phyloP scores from a whole-genome alignment of 768 basidiomycete genomes.

The Mycena vitilis region DNA sequence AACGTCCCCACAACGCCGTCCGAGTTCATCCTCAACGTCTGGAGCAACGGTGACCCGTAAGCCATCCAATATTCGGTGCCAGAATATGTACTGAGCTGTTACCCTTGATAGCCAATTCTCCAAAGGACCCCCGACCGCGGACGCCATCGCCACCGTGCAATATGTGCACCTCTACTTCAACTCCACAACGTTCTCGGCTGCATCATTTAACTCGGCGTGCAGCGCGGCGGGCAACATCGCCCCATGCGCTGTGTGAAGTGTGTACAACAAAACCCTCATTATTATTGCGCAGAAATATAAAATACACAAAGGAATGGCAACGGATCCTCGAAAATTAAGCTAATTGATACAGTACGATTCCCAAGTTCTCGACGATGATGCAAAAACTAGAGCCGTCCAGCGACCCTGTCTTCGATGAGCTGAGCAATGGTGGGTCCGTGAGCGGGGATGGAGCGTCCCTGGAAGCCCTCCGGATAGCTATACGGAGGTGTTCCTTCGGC shows the following conservation, averaged over 20 bases:
- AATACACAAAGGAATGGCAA: too few relatives aligned
- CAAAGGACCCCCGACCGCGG: slow-evolving; percentile 32
- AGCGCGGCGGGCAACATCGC: slow-evolving; percentile 28
- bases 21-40: slow-evolving; percentile 32
- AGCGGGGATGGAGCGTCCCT: too few relatives aligned
- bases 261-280: too few relatives aligned
- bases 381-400: too few relatives aligned
- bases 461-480: too few relatives aligned
- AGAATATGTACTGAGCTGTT: not conserved
- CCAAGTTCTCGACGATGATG: too few relatives aligned
- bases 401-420: too few relatives aligned
- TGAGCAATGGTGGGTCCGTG: too few relatives aligned
- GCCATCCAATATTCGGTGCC: not conserved
- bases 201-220: slow-evolving; percentile 29
- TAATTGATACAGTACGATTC: too few relatives aligned
- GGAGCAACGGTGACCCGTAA: slow-evolving; percentile 31
- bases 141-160: slow-evolving; percentile 34
- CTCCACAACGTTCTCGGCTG: slow-evolving; percentile 28
- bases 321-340: too few relatives aligned
- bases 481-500: too few relatives aligned
- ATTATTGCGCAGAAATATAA: too few relatives aligned
- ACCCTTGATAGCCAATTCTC: slow-evolving; percentile 14
- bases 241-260: slow-evolving; percentile 28
- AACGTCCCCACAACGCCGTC: slow-evolving; percentile 30
- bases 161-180: slow-evolving; percentile 36